Evolutionary conservation across 2,329 filamentous ascomycete species (phyloP).

Genomic region (Aspergillus sp.): DNA sequence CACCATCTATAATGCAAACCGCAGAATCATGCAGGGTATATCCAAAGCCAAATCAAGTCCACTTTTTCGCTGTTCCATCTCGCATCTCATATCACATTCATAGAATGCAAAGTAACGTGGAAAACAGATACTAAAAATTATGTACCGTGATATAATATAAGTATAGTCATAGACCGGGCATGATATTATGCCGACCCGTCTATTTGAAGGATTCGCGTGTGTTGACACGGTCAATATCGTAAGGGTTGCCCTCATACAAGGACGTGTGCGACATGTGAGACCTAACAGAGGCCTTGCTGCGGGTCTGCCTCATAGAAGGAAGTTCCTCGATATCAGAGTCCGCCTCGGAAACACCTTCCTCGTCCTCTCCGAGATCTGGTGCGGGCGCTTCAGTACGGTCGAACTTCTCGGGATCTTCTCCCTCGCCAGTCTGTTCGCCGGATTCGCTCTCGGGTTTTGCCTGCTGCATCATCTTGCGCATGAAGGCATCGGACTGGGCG

Average conservation of each 20-base stretch:
- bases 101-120: not conserved
- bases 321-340: constrained; percentile 23
- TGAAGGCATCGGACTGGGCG: constrained; percentile 36
- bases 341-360: constrained; percentile 25
- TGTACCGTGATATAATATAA: constrained; percentile 9
- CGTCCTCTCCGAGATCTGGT: constrained; percentile 4
- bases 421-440: constrained; percentile 21
- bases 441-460: constrained; percentile 11
- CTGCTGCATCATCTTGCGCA: constrained; percentile 36
- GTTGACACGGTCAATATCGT: constrained; percentile 46
- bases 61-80: constrained; percentile 9
- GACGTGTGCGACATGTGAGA: constrained; percentile 19
- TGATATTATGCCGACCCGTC: not conserved
- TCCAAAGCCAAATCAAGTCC: constrained; percentile 14
- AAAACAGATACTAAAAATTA: constrained; percentile 21
- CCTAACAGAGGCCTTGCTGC: constrained; percentile 27
- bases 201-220: constrained; percentile 40
- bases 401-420: constrained; percentile 20
- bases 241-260: constrained; percentile 46
- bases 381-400: constrained; percentile 37
- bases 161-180: not conserved
- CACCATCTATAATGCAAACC: constrained; percentile 16
- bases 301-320: constrained; percentile 23
- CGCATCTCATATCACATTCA: constrained; percentile 15
- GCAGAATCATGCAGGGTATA: constrained; percentile 19